A percentile compares a stretch with the other conserved stretches of the same genome.
These are phyloP conservation scores for Trichosanthes cucumerina DNA, from an alignment of 306 rosid genomes.

Conservation along the genomic window DNA sequence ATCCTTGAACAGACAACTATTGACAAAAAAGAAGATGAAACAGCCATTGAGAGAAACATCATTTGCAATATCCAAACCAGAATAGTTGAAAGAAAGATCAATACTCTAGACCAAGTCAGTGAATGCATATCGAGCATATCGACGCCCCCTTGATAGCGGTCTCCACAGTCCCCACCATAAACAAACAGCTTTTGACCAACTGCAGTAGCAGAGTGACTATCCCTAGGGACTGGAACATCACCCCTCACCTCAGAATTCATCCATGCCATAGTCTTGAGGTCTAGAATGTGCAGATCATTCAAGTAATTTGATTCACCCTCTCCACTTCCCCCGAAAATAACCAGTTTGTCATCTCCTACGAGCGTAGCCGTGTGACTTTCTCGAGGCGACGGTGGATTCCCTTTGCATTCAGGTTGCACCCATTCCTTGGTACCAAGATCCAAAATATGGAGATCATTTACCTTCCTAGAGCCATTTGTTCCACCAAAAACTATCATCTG, in stretches of 20 bases:
- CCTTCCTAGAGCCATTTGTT: conserved; percentile 83
- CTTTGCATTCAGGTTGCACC: conserved; percentile 58
- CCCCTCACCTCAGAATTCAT: conserved; percentile 53
- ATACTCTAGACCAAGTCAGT: conserved; percentile 84
- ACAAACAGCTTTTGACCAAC: conserved; percentile 70
- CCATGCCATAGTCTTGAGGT: conserved; percentile 74
- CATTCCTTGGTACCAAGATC: conserved; percentile 66
- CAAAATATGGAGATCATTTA: conserved; percentile 61
- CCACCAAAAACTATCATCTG: conserved; percentile 93
- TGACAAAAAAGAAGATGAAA: conserved; percentile 12
- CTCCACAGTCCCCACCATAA: conserved; percentile 93
- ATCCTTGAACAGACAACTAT: conserved; percentile 77
- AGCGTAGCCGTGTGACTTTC: conserved; percentile 89
- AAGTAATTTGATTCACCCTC: conserved; percentile 79
- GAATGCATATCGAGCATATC: conserved; percentile 72
- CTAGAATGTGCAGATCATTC: conserved; percentile 74
- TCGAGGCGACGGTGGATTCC: conserved; percentile 74
- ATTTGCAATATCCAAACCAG: neutral
- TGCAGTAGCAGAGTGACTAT: conserved; percentile 67
- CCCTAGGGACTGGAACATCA: conserved; percentile 80
- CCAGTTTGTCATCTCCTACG: conserved; percentile 50
- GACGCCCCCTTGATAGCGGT: conserved; percentile 66
- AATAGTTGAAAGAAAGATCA: conserved; percentile 1
- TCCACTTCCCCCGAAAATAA: conserved; percentile 92
- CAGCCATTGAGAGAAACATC: conserved; percentile 2